Base-by-base conservation (phyloP, 202 grass and related monocot species). In the Saccharum hybrid region DNA sequence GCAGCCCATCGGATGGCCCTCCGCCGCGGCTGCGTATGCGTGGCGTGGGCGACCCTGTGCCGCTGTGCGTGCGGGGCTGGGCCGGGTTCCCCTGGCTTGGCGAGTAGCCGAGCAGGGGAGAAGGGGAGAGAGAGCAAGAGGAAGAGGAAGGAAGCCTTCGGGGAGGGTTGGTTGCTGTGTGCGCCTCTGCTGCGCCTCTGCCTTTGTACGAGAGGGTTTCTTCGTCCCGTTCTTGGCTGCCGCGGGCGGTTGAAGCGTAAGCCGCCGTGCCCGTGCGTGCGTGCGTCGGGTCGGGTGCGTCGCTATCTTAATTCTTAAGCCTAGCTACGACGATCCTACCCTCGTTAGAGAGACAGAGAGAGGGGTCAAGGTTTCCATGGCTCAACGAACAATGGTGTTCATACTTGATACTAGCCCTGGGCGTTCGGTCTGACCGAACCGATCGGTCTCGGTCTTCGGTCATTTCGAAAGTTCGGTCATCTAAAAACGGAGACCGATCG, bases 1-100 rank as follows among this genome's bases (percentile, higher is more conserved):
- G 85, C 93, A 93, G 2, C 91, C 92, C 90, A 90, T 92, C 26
- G 66, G 80, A 52, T 37, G 59, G 48, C 37, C 70, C 37, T 56
- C 38, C 10, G 22, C 26, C 18, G 71, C 46, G 36, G 28, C 41
- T 63, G 64, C 62, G 33, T 52, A 12, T 36, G 56, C 19, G 18
- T 57, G 31, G 12, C 42, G 74, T 13, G 7, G 0, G 28, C 30
- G 45, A 52, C 15, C n/a, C 66, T 68, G 66, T 2, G 66, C 11
- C 15, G 8, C 66, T 68, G 66, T 2, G 66, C 11, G 64, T 3
- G 65, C 2, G 54, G 65, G 15, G 49, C 49, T 18, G 49, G 14
- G 49, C 46, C 15, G 46, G 46, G 46, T 51, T 48, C 6, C 8
- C 18, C 63, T 48, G 9, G 36, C 22, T 40, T n/a, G 76, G 26